phyloP scores from a whole-genome alignment of 1,139 yeast species.

The Geotrichum australiense region DNA sequence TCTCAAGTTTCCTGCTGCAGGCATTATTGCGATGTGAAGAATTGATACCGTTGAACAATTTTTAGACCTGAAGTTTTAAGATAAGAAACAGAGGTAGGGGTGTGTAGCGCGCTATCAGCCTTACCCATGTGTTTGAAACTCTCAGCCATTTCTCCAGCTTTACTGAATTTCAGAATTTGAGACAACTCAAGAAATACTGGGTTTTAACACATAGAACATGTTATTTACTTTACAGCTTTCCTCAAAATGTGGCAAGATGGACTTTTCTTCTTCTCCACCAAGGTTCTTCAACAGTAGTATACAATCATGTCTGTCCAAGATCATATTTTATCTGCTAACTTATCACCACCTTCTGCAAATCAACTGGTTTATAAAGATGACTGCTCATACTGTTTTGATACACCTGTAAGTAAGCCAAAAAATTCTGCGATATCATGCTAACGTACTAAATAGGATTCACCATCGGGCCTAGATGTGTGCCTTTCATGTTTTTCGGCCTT shows the following conservation, averaged over 20 bases:
- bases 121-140: too few species aligned
- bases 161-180: conserved; percentile 2
- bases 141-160: too few species aligned
- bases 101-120: too few species aligned
- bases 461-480: conserved; percentile 65
- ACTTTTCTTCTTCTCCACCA: neutral
- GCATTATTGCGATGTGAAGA: too few species aligned
- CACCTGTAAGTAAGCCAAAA: conserved; percentile 38
- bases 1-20: too few species aligned
- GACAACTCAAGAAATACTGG: neutral
- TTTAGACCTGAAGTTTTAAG: too few species aligned
- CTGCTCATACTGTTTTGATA: conserved; percentile 73
- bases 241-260: too few species aligned
- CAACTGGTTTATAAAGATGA: conserved; percentile 66
- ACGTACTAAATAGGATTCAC: conserved; percentile 38
- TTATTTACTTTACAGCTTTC: too few species aligned
- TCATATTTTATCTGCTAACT: conserved; percentile 10
- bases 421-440: conserved; percentile 1
- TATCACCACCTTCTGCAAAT: conserved; percentile 21
- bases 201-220: too few species aligned
- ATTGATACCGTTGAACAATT: too few species aligned
- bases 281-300: neutral
- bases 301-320: conserved; percentile 14
- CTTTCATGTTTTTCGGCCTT: conserved; percentile 59
- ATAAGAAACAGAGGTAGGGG: too few species aligned